Conservation (phyloP, 169 alveolate genomes). For the Eimeria maxima region DNA sequence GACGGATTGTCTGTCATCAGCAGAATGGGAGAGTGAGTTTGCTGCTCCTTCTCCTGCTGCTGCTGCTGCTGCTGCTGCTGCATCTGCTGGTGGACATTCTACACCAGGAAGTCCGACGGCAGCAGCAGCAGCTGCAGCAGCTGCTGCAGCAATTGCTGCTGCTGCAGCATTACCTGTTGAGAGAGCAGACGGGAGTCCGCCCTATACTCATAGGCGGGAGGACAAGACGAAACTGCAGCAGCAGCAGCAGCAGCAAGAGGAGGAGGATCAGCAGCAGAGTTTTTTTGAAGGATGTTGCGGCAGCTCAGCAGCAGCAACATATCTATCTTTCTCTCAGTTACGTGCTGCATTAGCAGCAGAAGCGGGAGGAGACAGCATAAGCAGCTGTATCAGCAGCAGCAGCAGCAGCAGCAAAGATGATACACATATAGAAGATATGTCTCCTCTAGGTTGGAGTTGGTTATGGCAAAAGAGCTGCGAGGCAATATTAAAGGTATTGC, state of each 20-base stretch:
- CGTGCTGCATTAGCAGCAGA: constrained; percentile 51
- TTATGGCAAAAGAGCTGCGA: constrained; percentile 44
- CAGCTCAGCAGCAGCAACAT: background rate
- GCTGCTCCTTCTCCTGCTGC: background rate
- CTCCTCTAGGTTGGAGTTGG: background rate
- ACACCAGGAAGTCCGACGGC: background rate
- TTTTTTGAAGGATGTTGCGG: background rate
- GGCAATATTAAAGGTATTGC: constrained; percentile 5
- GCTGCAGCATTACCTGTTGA: background rate
- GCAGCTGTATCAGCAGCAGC: background rate
- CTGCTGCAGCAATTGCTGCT: background rate
- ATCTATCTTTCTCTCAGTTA: constrained; percentile 12
- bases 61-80: constrained; percentile 2
- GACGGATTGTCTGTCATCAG: constrained; percentile 86
- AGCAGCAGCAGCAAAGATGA: background rate
- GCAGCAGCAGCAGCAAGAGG: background rate
- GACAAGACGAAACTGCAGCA: constrained; percentile 13
- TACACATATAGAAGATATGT: background rate
- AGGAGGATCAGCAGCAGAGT: constrained; percentile 1
- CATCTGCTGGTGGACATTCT: background rate
- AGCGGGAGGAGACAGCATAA: background rate
- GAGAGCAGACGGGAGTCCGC: background rate
- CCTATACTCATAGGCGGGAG: no score
- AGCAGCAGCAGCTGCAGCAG: constrained; percentile 49
- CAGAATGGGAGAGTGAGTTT: background rate